Base-by-base conservation (phyloP, 2,329 filamentous ascomycete genomes). In the Colletotrichum horii region DNA sequence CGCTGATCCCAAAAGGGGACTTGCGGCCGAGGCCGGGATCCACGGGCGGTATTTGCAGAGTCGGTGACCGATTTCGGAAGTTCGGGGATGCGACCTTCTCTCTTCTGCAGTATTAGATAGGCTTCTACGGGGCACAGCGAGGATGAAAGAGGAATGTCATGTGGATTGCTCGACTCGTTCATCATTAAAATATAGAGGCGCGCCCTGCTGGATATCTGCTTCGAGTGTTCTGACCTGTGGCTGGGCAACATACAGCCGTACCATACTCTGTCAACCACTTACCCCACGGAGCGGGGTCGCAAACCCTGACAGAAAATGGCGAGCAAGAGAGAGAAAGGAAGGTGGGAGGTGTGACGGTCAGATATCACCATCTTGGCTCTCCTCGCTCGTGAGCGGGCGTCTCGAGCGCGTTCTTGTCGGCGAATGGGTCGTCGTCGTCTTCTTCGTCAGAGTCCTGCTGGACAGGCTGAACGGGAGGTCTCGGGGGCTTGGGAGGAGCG, bases 391-490 rank as follows among this genome's bases (percentile, higher is more conserved):
- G 52, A 9, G 75, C 75, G 16, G 77, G 77, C 36, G 75, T 78
- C 48, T 77, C 55, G 5, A 95, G 89, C 6, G 92, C 94, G 82
- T 98, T 96, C 56, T 91, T 91, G 82, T 98, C 95, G 6, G 94
- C 95, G 83, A 98, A 98, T 0, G 96, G 96, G 81, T 98, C 92
- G 77, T 97, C 91, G n/a, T 96, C 94, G 9, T 94, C 93, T 4
- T 89, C 89, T 15, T 92, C 91, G 19, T 89, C 89, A n/a, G 87
- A 36, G 88, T 85, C 43, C 83, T 83, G 78, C 81, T 85, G 65
- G 80, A 74, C 68, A 55, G 48, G 80, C 48, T 81, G 79, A 28
- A 78, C 77, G 52, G 82, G 81, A 76, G 76, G 80, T 22, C 84
- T 78, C 28, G 84, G 85, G 75, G 85, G 85, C 16, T 84, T 43